These are phyloP conservation scores for Exophiala calicioides DNA, from an alignment of 2,329 filamentous ascomycete species.

Conservation along the genomic window DNA sequence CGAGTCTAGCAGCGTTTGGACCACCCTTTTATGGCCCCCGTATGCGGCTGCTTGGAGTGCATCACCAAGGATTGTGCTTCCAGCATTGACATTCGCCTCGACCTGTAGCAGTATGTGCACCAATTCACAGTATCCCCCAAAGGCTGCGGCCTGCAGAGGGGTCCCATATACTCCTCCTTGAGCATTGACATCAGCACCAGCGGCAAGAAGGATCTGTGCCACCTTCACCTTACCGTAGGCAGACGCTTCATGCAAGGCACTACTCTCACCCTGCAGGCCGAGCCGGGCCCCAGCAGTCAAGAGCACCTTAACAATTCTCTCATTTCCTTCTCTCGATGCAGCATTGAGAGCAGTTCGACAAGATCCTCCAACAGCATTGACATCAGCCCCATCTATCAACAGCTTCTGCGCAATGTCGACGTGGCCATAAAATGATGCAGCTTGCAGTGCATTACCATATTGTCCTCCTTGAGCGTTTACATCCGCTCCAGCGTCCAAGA, in stretches of 20 bases:
- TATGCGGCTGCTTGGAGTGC: conserved; percentile 4
- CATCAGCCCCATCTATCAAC: conserved; percentile 9
- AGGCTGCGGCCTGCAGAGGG: conserved; percentile 12
- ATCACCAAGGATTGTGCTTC: background rate
- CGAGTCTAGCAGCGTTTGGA: conserved; percentile 7
- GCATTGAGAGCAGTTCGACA: conserved; percentile 7
- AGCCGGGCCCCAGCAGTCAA: no score
- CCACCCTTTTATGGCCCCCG: background rate
- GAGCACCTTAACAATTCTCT: no score
- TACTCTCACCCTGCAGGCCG: no score
- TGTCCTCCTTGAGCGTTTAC: background rate
- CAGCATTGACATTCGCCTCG: conserved; percentile 6
- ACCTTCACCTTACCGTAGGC: conserved; percentile 7
- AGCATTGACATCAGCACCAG: conserved; percentile 14
- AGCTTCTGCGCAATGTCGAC: conserved; percentile 18
- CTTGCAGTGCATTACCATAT: background rate
- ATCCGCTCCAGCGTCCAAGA: background rate
- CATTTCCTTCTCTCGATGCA: conserved; percentile 11
- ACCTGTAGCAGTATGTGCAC: conserved; percentile 8
- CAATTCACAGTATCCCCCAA: conserved; percentile 2
- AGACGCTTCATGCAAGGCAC: no score
- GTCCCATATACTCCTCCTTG: conserved; percentile 6
- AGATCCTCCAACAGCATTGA: conserved; percentile 8
- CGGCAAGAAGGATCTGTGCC: conserved; percentile 11
- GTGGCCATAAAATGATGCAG: conserved; percentile 2